Evolutionary conservation across 805 yeast genomes (phyloP), one percentile per base, ranked within the genome.

Genomic region (Monosporozyma siamensis): DNA sequence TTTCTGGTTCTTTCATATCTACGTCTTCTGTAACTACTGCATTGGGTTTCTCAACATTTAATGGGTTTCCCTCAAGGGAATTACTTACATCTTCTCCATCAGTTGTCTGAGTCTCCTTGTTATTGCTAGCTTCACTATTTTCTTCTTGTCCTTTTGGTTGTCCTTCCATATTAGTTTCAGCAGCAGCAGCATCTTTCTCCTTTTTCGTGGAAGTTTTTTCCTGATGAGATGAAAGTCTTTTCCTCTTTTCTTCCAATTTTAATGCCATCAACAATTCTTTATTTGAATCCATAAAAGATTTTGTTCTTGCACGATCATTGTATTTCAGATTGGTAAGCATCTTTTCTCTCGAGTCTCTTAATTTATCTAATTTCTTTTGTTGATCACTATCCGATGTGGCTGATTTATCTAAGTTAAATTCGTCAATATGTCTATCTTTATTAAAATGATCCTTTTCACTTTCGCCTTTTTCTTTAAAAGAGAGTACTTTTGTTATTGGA

Each of bases 281-380:
- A 38, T 61, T 58, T 3, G 59, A 52, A 42, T 55, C 60, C 63
- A 61, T 61, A 39, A 61, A 61, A 4, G 53, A 48, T 42, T 56
- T 61, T 8, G 64, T 56, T 35, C 51, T 55, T 37, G 53, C 55
- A 38, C 63, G 54, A 36, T 61, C 65, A 34, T 59, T 61, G 42
- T 61, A 61, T 44, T 61, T 61, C 55, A 61, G 51, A 34, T 52
- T 55, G 6, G 58, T 63, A n/a, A 61, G 46, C 65, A 61, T 61
- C 35, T 51, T 55, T 27, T 61, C 65, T 23, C 61, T 47, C 2
- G 56, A 48, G 40, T 61, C 63, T 26, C 65, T 48, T 41, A 59
- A 47, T 40, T 52, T 56, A 24, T 61, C 64, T 24, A 61, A 43
- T 41, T 59, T 59, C 34, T 47, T 50, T 38, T 59, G 62, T 41